Evolutionary conservation across 2,329 filamentous ascomycete genomes (phyloP).

Genomic region (Cladosporium halotolerans): DNA sequence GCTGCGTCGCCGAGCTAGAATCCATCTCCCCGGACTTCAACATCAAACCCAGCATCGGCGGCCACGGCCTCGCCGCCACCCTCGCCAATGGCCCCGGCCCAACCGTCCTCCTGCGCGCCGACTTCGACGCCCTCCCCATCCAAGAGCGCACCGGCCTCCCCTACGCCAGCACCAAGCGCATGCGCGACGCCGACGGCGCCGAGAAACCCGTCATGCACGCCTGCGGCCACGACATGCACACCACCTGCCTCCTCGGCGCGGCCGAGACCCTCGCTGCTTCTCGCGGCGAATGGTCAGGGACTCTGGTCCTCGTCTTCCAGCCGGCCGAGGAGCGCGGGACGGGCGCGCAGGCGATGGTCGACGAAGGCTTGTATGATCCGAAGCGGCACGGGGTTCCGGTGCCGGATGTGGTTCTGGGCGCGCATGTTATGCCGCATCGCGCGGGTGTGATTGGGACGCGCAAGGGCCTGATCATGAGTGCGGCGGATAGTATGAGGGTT

Average conservation of each 20-base stretch:
- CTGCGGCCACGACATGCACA: constrained; percentile 63
- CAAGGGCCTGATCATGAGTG: constrained; percentile 36
- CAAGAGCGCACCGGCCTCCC: constrained; percentile 49
- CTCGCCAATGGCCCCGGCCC: constrained; percentile 50
- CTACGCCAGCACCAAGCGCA: constrained; percentile 49
- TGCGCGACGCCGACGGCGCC: constrained; percentile 40
- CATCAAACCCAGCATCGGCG: constrained; percentile 50
- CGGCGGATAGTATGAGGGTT: constrained; percentile 39
- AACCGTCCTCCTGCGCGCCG: constrained; percentile 53
- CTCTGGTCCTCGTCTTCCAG: constrained; percentile 59
- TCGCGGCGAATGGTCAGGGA: constrained; percentile 53
- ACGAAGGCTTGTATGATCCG: constrained; percentile 50
- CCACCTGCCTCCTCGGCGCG: constrained; percentile 52
- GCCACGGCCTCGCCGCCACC: constrained; percentile 52
- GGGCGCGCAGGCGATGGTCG: constrained; percentile 58
- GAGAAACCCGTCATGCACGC: constrained; percentile 60
- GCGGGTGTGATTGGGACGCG: constrained; percentile 37
- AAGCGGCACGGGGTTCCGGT: constrained; percentile 39
- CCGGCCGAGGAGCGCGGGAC: constrained; percentile 59
- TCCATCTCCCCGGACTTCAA: constrained; percentile 33
- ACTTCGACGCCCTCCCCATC: constrained; percentile 57
- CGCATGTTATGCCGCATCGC: constrained; percentile 48
- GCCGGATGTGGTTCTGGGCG: constrained; percentile 53
- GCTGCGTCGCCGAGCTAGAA: constrained; percentile 38
- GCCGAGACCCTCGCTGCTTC: constrained; percentile 44